These are phyloP conservation scores for Clarireedia hainanense DNA, from an alignment of 2,329 filamentous ascomycete species.

Conservation along the genomic window DNA sequence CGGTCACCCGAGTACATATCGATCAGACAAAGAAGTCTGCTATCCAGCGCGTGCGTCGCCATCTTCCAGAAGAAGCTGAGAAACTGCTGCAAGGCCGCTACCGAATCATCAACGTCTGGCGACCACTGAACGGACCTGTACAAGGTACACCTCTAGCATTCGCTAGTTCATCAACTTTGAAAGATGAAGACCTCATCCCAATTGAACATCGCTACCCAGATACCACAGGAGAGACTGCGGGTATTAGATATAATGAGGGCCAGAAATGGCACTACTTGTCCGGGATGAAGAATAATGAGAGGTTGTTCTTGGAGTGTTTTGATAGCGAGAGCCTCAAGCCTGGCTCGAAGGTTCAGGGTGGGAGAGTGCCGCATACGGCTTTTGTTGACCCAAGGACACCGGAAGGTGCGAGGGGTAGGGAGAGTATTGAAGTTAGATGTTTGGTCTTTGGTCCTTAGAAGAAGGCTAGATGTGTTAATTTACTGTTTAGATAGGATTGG, in stretches of 20 bases:
- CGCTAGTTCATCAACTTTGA: slow-evolving; percentile 23
- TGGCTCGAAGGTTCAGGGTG: slow-evolving; percentile 42
- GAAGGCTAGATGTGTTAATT: neutral
- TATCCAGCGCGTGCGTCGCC: slow-evolving; percentile 60
- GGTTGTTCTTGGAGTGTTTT: slow-evolving; percentile 29
- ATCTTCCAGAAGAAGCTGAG: slow-evolving; percentile 57
- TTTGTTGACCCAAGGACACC: slow-evolving; percentile 70
- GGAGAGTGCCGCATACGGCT: slow-evolving; percentile 47
- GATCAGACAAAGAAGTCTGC: slow-evolving; percentile 70
- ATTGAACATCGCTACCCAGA: slow-evolving; percentile 29
- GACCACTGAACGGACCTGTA: slow-evolving; percentile 28
- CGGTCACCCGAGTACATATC: slow-evolving; percentile 70
- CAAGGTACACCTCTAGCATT: slow-evolving; percentile 26
- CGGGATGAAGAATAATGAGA: slow-evolving; percentile 29
- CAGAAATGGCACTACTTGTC: slow-evolving; percentile 30
- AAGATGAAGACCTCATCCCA: slow-evolving; percentile 27
- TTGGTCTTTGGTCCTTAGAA: slow-evolving; percentile 63
- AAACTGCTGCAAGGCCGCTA: slow-evolving; percentile 59
- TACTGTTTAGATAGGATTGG: too few species aligned
- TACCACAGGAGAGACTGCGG: slow-evolving; percentile 27
- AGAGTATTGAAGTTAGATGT: slow-evolving; percentile 85
- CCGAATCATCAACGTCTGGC: slow-evolving; percentile 83
- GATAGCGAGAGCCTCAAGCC: slow-evolving; percentile 37
- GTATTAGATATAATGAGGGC: slow-evolving; percentile 24
- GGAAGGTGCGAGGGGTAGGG: slow-evolving; percentile 60